Evolutionary conservation across 352 stramenopile species (phyloP).

Genomic region (Stramenopiles sp.): DNA sequence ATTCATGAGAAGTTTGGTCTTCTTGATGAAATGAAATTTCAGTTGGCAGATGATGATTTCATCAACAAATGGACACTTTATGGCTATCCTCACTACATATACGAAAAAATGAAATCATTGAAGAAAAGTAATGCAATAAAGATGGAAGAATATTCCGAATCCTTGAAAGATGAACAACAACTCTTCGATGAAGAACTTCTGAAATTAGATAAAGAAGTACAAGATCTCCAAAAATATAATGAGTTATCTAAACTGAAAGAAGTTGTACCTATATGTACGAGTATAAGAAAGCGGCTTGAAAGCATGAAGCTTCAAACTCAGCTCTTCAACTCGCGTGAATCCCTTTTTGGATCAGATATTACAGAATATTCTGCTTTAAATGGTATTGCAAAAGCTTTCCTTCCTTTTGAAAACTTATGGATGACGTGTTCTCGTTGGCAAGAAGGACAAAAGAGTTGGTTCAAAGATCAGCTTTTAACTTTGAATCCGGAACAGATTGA

Average conservation of each 20-base stretch:
- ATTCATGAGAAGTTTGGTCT: conserved; percentile 33
- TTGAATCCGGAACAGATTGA: conserved; percentile 61
- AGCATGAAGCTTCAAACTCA: conserved; percentile 42
- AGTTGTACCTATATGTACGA: conserved; percentile 32
- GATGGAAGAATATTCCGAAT: conserved; percentile 33
- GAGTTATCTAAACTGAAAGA: conserved; percentile 38
- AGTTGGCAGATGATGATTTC: conserved; percentile 43
- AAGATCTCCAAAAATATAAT: conserved; percentile 37
- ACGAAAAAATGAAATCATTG: conserved; percentile 38
- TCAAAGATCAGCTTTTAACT: conserved; percentile 42
- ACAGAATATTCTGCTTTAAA: conserved; percentile 53
- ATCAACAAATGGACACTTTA: conserved; percentile 46
- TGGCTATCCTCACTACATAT: conserved; percentile 39
- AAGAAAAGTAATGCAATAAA: conserved; percentile 32
- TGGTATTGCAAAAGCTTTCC: conserved; percentile 50
- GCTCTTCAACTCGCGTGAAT: conserved; percentile 55
- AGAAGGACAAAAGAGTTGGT: conserved; percentile 56
- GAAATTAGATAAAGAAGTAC: conserved; percentile 40
- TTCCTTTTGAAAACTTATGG: conserved; percentile 68
- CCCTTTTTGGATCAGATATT: conserved; percentile 36
- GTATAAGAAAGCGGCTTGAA: conserved; percentile 37
- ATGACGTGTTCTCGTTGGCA: conserved; percentile 50
- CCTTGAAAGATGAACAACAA: conserved; percentile 59
- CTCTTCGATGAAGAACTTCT: conserved; percentile 43
- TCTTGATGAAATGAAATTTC: conserved; percentile 35